Evolutionary conservation across 2,329 filamentous ascomycete genomes (phyloP), one percentile per base, ranked within the genome.

Genomic region (Aspergillus terreus): DNA sequence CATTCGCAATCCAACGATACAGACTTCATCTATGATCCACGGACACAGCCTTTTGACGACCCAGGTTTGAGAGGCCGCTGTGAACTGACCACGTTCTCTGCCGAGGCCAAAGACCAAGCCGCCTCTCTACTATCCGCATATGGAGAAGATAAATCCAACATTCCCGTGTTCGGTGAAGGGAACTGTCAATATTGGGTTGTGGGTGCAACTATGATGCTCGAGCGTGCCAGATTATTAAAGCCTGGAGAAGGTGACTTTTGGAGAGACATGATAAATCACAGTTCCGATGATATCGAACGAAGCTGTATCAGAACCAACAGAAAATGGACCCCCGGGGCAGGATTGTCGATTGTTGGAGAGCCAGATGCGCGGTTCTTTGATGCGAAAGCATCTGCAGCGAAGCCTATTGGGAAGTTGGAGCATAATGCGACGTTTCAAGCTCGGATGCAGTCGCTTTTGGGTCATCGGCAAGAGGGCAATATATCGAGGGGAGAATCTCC

Each of bases 351-450:
- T 35, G 48, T 49, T 5, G 53, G 51, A 7, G 47, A 46, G 7
- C 54, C 55, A 2, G 60, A 62, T 58, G 58, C 58, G 11, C 44
- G 52, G 4, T 60, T 56, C 46, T 32, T 10, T 11, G 49, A 60
- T 47, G 42, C 21, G 44, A 35, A 27, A 7, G 25, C 25, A 10
- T 27, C 25, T 6, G 2, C 36, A 2, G n/a, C 41, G 2, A 51
- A 23, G 35, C 32, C 40, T 25, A 48, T 58, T 27, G 49, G 49
- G 7, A 60, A 49, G 35, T 52, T 54, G 47, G 23, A 7, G 40
- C 42, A 53, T 35, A 60, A 54, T 50, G 30, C 44, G 32, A 9
- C 15, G 17, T 53, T 60, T 43, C 30, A 32, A 27, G 30, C 32
- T 4, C 49, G 51, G 3, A 60, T 59, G 51, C 49, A 50, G 46